Evolutionary conservation across 441 rosid genomes (phyloP), one percentile per base, ranked within the genome.

Genomic region (Adansonia madagascariensis): DNA sequence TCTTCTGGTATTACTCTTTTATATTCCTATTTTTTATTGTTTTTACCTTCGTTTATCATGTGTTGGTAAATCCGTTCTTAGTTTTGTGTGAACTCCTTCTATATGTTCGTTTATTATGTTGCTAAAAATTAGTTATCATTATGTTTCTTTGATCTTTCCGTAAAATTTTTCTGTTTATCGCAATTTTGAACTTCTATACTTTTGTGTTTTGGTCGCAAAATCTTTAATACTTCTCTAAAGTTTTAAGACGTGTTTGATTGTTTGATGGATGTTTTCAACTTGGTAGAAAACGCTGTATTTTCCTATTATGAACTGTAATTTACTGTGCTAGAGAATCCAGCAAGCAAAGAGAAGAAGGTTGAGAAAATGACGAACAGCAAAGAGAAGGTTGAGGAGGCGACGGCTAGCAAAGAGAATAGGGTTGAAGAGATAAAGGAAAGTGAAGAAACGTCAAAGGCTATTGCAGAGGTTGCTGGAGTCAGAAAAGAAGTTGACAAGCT

Each of bases 401-500:
- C 17, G 6, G 15, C 6, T 18, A 35, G 47, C 24, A 76, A 61
- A 27, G 49, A n/a, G 39, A 62, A 31, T 62, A 31, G 14, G 67
- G 67, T 62, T 62, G 44, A 31, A 15, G 67, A 62, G 64, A 24
- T 59, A 10, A 59, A 81, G 59, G 78, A 80, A 70, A 87, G 78
- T 4, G 85, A 85, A 78, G 94, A 85, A 79, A 85, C 78, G 81
- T 75, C 74, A 9, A 89, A 84, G 82, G 89, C 94, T 41, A 52
- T 87, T 43, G 85, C 87, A 77, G 88, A 91, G 0, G 80, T 94
- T 79, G 84, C 75, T 15, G 83, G 81, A 8, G 84, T 93, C 52
- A 78, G 84, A 15, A 80, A 77, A 43, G 95, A 92, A 83, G 85
- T 92, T 59, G 91, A 92, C 84, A 87, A 84, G 80, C 91, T 94